A percentile compares a stretch with the other conserved stretches of the same genome.
Conservation (phyloP, 169 alveolate genomes). For the Plasmodium inui region DNA sequence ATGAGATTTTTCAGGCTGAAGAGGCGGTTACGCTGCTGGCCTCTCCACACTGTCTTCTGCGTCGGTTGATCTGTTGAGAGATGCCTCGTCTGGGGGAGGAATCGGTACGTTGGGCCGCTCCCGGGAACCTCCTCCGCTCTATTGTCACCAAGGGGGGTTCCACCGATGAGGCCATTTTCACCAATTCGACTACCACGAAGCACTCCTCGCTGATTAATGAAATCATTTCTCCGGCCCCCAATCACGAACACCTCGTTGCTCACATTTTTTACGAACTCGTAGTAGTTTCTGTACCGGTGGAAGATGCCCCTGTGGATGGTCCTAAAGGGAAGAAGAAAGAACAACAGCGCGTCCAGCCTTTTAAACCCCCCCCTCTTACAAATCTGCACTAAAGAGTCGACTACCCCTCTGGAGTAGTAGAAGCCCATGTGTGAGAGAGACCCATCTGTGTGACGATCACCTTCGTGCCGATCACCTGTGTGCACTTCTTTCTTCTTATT, state of each 20-base stretch:
- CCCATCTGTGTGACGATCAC: too few species aligned
- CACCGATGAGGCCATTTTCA: background rate
- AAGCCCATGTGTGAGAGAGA: conserved; percentile 23
- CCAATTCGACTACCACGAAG: background rate
- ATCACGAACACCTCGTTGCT: background rate
- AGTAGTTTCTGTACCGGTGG: conserved; percentile 24
- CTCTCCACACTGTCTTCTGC: background rate
- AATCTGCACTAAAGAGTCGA: conserved; percentile 31
- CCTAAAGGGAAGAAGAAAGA: conserved; percentile 54
- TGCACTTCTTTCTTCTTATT: background rate
- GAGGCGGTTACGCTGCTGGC: background rate
- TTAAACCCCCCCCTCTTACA: conserved; percentile 17
- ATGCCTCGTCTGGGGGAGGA: background rate
- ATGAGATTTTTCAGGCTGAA: conserved; percentile 20
- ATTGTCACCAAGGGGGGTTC: background rate
- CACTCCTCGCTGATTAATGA: background rate
- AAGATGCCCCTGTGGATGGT: conserved; percentile 17
- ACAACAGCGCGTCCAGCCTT: conserved; percentile 33
- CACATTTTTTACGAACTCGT: conserved; percentile 56
- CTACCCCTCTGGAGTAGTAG: conserved; percentile 30
- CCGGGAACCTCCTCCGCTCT: background rate
- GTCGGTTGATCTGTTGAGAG: background rate
- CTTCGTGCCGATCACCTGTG: background rate
- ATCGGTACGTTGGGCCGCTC: background rate
- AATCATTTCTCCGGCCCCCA: background rate